Percentiles rank a stretch among this genome's conserved stretches.
Evolutionary conservation across 2,329 filamentous ascomycete genomes (phyloP).

Genomic region (Stachybotrys elegans): DNA sequence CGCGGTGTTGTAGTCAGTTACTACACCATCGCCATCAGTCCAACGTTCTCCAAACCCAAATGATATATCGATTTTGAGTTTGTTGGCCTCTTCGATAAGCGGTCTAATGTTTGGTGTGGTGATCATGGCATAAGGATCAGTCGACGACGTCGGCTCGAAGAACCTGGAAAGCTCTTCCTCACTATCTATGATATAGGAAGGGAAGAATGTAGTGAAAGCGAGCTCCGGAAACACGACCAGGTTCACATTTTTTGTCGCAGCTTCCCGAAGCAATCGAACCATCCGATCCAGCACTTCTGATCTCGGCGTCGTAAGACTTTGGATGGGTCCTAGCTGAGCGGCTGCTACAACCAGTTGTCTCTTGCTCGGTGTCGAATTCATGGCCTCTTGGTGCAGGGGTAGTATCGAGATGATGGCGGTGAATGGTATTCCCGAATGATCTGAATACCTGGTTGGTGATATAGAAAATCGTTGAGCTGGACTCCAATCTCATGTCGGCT

Average conservation of each 20-base stretch:
- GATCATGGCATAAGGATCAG: conserved; percentile 11
- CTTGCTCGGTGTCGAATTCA: no score
- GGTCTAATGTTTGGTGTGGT: conserved; percentile 38
- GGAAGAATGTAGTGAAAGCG: conserved; percentile 54
- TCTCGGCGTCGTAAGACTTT: conserved; percentile 30
- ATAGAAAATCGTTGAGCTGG: no score
- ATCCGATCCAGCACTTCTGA: conserved; percentile 41
- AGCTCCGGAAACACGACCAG: conserved; percentile 50
- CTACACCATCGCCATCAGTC: conserved; percentile 30
- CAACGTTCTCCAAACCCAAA: conserved; percentile 45
- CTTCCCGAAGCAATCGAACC: conserved; percentile 41
- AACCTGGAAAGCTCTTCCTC: conserved; percentile 37
- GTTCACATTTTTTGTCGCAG: conserved; percentile 36
- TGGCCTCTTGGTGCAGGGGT: no score
- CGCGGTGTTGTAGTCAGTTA: conserved; percentile 37
- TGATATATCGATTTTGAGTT: conserved; percentile 43
- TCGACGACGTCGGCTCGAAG: conserved; percentile 42
- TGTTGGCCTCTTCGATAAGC: conserved; percentile 42
- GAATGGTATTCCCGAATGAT: no score
- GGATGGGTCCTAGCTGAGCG: conserved; percentile 43
- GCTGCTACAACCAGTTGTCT: conserved; percentile 35
- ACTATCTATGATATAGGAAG: conserved; percentile 42
- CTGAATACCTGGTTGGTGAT: no score
- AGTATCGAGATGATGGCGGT: no score
- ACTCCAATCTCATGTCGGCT: no score